Evolutionary conservation across 129 eudicot genomes (phyloP).

Genomic region (Heracleum sosnowskyi): DNA sequence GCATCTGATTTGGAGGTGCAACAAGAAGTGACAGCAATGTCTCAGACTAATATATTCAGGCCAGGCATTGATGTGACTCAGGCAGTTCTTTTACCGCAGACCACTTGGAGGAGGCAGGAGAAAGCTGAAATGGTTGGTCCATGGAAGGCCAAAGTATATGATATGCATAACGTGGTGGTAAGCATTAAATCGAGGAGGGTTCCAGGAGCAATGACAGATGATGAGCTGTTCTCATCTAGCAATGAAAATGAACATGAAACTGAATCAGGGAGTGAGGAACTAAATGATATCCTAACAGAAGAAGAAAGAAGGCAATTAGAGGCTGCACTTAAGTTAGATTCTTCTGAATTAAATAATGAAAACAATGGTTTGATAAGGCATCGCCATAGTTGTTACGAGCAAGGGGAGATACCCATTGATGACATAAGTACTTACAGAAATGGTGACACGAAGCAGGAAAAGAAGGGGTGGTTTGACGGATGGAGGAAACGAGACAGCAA

Average conservation of each 20-base stretch:
- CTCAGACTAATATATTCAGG: constrained; percentile 32
- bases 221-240: constrained; percentile 23
- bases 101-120: constrained; percentile 46
- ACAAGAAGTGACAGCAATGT: constrained; percentile 44
- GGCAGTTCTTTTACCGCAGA: constrained; percentile 45
- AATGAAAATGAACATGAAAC: constrained; percentile 36
- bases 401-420: constrained; percentile 26
- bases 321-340: constrained; percentile 26
- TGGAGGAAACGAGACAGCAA: constrained; percentile 44
- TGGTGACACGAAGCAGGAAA: constrained; percentile 22
- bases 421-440: constrained; percentile 16
- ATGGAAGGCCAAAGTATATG: constrained; percentile 46
- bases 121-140: constrained; percentile 33
- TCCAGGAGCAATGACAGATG: constrained; percentile 39
- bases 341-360: constrained; percentile 25
- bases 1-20: constrained; percentile 39
- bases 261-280: constrained; percentile 33
- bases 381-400: constrained; percentile 27
- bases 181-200: constrained; percentile 41
- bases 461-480: constrained; percentile 51
- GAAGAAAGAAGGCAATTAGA: constrained; percentile 47
- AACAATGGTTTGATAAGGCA: constrained; percentile 19
- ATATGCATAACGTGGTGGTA: constrained; percentile 46
- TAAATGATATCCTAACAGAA: constrained; percentile 37
- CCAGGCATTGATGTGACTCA: constrained; percentile 48